A percentile compares a stretch with the other conserved stretches of the same genome.
phyloP scores from a whole-genome alignment of 441 rosid genomes.

The Aleurites moluccanus region DNA sequence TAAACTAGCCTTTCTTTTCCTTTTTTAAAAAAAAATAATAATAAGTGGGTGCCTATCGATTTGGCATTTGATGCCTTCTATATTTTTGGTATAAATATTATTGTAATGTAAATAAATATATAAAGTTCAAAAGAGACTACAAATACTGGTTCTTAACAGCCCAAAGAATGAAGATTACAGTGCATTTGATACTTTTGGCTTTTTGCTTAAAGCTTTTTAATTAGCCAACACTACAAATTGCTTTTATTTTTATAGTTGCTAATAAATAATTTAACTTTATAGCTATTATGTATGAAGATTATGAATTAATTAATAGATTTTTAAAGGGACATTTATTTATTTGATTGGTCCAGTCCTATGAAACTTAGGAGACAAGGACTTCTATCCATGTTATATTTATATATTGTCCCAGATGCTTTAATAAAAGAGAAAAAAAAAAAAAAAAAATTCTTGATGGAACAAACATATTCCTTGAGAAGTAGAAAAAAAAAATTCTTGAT shows the following conservation, averaged over 20 bases:
- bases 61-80: conserved; percentile 30
- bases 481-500: too few species aligned
- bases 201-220: conserved; percentile 12
- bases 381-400: too few species aligned
- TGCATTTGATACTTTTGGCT: conserved; percentile 15
- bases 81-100: background rate
- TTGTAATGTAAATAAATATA: background rate
- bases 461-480: too few species aligned
- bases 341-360: background rate
- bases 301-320: background rate
- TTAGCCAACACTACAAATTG: background rate
- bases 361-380: too few species aligned
- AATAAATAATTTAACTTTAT: background rate
- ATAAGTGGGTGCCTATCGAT: conserved; percentile 15
- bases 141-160: background rate
- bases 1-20: background rate
- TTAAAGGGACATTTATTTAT: background rate
- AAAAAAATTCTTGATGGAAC: too few species aligned
- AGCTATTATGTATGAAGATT: background rate
- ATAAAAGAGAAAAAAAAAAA: too few species aligned
- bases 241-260: background rate
- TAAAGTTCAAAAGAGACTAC: background rate
- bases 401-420: too few species aligned
- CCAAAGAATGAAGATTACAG: background rate
- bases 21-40: too few species aligned